Evolutionary conservation across 345 rosid species (phyloP).

Genomic region (Lepidium africanum): DNA sequence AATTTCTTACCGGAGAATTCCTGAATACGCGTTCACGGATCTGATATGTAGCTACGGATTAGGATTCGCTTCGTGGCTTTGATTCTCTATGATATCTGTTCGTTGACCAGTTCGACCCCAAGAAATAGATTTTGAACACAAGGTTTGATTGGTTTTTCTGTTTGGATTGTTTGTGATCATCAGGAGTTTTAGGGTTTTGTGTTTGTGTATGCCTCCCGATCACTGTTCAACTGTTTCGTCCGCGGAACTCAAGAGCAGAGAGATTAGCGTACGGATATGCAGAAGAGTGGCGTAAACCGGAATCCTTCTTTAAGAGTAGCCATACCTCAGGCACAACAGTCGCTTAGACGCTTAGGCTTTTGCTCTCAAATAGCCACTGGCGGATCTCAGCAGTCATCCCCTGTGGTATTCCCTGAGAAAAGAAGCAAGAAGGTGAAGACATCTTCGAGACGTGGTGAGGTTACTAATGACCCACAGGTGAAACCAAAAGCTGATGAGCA

Average conservation of each 20-base stretch:
- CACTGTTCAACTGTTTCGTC: conserved; percentile 16
- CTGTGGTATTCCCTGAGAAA: conserved; percentile 83
- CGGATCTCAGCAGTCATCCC: conserved; percentile 65
- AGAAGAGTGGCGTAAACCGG: conserved; percentile 35
- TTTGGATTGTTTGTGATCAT: not conserved
- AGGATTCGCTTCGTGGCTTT: not conserved
- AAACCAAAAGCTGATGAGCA: conserved; percentile 51
- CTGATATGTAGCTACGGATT: conserved; percentile 15
- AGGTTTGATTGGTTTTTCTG: not conserved
- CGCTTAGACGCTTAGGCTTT: conserved; percentile 68
- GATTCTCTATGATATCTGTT: not conserved
- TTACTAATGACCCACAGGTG: conserved; percentile 34
- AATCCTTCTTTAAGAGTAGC: conserved; percentile 22
- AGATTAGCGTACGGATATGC: conserved; percentile 36
- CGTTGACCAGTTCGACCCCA: conserved; percentile 15
- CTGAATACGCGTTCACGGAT: conserved; percentile 10
- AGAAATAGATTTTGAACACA: not conserved
- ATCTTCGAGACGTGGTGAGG: conserved; percentile 35
- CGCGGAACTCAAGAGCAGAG: conserved; percentile 17
- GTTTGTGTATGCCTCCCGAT: conserved; percentile 31
- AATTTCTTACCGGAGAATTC: not conserved
- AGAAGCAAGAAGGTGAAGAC: conserved; percentile 66
- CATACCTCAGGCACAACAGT: conserved; percentile 46
- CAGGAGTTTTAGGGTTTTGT: conserved; percentile 15
- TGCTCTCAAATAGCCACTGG: conserved; percentile 59